Evolutionary conservation across 2,329 filamentous ascomycete genomes (phyloP), one percentile per base, ranked within the genome.

Genomic region (Basipetospora chlamydospora): DNA sequence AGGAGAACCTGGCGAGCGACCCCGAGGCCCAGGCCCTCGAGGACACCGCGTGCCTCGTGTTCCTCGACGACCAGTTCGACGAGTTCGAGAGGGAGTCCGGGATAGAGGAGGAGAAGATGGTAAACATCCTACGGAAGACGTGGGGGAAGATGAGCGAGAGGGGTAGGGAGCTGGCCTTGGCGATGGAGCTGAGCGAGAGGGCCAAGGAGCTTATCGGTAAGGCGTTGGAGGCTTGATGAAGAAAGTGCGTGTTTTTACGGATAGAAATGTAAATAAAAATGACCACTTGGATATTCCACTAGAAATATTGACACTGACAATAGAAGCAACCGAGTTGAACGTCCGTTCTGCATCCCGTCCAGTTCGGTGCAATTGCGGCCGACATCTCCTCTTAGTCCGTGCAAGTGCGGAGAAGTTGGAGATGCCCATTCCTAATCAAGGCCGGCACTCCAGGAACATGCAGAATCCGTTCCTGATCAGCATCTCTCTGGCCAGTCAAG

Each of bases 41-140:
- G 60, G 85, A 92, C 58, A 80, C 85, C 31, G 85, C 85, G 3
- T 92, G 84, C 51, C 59, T 93, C 38, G 84, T 92, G 20, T 93
- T 93, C 53, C 58, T 93, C 44, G 84, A 90, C 52, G 83, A 88
- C 52, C 81, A 90, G 51, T 80, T 92, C 43, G 84, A 87, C 48
- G 72, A 70, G 35, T 93, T 90, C 56, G 79, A 84, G 62, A 66
- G 55, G 45, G 64, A 68, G 51, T 67, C 71, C 20, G 67, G 77
- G 37, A 52, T 67, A 12, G 80, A 85, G 49, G 81, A 88, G 58
- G 77, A 75, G 35, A 92, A 90, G 66, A 74, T 85, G 41, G 53
- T 88, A 15, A 60, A 58, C 13, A 83, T 85, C 44, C 51, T 85
- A 52, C 61, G 61, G 46, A 84, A 84, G 67, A 83, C 79, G 11